Percentiles rank a stretch among this genome's conserved stretches.
phyloP scores from a whole-genome alignment of 2,329 filamentous ascomycete species.

The Thielaviopsis punctulata region DNA sequence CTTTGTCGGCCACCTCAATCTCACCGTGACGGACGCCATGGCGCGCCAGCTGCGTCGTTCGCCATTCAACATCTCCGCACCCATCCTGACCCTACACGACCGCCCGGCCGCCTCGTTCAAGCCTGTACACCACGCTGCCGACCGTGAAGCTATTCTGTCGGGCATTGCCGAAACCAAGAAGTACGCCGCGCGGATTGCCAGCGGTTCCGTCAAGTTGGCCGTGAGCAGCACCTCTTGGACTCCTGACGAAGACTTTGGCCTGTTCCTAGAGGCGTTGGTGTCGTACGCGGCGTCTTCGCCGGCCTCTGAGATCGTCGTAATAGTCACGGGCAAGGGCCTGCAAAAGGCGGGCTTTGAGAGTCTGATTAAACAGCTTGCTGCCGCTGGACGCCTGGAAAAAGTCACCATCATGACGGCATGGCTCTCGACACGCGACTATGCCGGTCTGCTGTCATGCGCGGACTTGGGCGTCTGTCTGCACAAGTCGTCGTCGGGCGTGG shows the following conservation, averaged over 20 bases:
- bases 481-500: conserved; percentile 83
- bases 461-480: conserved; percentile 86
- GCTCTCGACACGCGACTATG: conserved; percentile 72
- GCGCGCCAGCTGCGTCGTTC: conserved; percentile 44
- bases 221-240: conserved; percentile 97
- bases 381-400: conserved; percentile 45
- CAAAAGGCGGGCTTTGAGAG: conserved; percentile 60
- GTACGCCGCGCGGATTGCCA: conserved; percentile 40
- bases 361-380: conserved; percentile 43
- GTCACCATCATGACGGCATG: conserved; percentile 68
- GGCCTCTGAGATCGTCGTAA: conserved; percentile 43
- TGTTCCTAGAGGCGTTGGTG: conserved; percentile 70
- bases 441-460: conserved; percentile 62
- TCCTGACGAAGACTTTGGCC: conserved; percentile 80
- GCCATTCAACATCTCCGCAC: conserved; percentile 47
- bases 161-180: conserved; percentile 46
- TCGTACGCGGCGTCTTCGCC: conserved; percentile 44
- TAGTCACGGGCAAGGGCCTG: conserved; percentile 91
- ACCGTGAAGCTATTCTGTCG: conserved; percentile 43
- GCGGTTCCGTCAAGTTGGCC: conserved; percentile 47
- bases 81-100: conserved; percentile 64
- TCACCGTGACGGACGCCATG: conserved; percentile 88
- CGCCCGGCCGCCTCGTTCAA: conserved; percentile 70
- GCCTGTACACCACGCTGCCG: conserved; percentile 34
- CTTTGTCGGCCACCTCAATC: conserved; percentile 50